Base-by-base conservation (phyloP, 306 rosid genomes). In the Castanopsis chinensis region DNA sequence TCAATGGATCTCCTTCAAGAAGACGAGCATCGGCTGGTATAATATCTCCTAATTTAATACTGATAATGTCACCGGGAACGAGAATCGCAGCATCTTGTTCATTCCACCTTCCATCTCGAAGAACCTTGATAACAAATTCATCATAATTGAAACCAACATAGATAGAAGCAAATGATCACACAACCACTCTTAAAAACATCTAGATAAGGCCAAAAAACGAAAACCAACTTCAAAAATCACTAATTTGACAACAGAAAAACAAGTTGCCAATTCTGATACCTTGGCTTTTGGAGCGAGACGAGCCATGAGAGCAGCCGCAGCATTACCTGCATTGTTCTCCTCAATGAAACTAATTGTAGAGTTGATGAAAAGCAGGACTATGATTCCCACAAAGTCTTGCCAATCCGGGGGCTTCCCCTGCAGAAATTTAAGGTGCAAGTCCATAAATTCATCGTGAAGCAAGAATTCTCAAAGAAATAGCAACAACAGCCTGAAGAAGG, bases 221-320 rank as follows among this genome's bases (percentile, higher is more conserved):
- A 35, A 19, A 7, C 70, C 70, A 32, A 19, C 6, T n/a, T 18
- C 21, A 35, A 35, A 68, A 12, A 35, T 7, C 52, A 35, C 17
- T 35, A 68, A 8, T 35, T 68, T 35, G 51, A 11, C 52, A 33
- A 32, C 20, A 53, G 27, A 51, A 60, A 17, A 67, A 58, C 43
- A 45, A 55, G 60, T 53, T 7, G 72, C 8, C 70, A 64, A 81
- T 69, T 52, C 52, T 17, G 35, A 82, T 80, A 96, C 99, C 99
- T 96, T 96, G 15, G 97, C 98, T 86, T 96, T 93, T 11, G 99
- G 99, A 64, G 99, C 98, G 4, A 96, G 96, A 56, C 97, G 89
- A 81, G 99, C 99, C 99, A 96, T 96, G 76, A 96, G 99, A 64
- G 99, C 96, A 1, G 99, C 99, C 0, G 99, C 99, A 4, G 99